phyloP scores from a whole-genome alignment of 2,329 filamentous ascomycete species.

The Diaporthe sp. region DNA sequence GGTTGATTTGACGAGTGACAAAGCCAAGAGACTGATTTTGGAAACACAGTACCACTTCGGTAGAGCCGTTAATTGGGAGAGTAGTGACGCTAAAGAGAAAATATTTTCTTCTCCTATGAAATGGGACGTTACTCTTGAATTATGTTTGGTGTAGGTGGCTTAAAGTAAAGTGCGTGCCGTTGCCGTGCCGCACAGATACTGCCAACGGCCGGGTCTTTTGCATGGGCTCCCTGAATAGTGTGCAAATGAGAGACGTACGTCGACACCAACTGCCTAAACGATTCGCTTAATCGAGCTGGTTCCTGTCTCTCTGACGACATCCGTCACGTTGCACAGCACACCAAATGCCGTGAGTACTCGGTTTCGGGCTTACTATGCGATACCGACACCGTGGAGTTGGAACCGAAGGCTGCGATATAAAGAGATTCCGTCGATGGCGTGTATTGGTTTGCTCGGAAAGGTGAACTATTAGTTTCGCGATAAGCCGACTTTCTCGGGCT shows the following conservation, averaged over 20 bases:
- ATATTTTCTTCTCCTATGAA: neutral
- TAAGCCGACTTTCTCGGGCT: neutral
- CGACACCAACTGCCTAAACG: neutral
- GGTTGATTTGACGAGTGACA: neutral
- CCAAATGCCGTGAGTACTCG: neutral
- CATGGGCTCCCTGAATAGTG: neutral
- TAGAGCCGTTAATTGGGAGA: neutral
- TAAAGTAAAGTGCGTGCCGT: neutral
- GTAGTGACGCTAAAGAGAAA: neutral
- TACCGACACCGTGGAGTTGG: neutral
- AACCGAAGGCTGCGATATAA: neutral
- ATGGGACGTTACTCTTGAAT: conserved; percentile 21
- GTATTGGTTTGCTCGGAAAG: neutral
- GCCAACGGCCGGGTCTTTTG: neutral
- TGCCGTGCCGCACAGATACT: neutral
- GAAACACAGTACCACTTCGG: neutral
- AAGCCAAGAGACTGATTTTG: neutral
- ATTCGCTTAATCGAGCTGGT: neutral
- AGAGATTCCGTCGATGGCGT: neutral
- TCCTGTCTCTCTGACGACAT: neutral
- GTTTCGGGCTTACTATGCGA: neutral
- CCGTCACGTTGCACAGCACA: neutral
- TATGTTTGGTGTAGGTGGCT: neutral
- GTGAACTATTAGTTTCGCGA: neutral
- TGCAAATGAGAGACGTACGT: neutral